Percentiles rank a stretch among this genome's conserved stretches.
Evolutionary conservation across 352 stramenopile species (phyloP).

Genomic region (Globisporangium viniferum): DNA sequence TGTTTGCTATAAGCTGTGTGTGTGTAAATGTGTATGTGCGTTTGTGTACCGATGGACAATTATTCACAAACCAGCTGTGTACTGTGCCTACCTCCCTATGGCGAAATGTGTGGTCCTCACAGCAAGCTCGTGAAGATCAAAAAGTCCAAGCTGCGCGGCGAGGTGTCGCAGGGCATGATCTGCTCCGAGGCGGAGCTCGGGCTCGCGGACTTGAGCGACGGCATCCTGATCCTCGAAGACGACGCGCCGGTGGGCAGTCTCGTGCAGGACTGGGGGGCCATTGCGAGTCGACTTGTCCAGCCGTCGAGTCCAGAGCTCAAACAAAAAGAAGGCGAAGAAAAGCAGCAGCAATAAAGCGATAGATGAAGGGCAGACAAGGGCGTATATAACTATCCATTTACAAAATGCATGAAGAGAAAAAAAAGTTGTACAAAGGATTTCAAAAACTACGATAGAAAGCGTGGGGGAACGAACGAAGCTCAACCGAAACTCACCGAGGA

Average conservation of each 20-base stretch:
- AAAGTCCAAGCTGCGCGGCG: slow-evolving; percentile 77
- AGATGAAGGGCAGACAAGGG: background rate
- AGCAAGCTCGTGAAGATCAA: slow-evolving; percentile 85
- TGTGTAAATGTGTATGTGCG: background rate
- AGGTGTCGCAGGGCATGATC: slow-evolving; percentile 81
- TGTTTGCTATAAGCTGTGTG: background rate
- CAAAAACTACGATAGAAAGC: background rate
- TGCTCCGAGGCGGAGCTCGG: slow-evolving; percentile 77
- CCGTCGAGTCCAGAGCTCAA: background rate
- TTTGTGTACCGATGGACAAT: background rate
- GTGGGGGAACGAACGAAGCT: background rate
- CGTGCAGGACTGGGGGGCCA: slow-evolving; percentile 35
- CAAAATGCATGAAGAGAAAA: background rate
- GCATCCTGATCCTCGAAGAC: slow-evolving; percentile 63
- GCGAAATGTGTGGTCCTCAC: slow-evolving; percentile 2
- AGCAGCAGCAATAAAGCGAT: background rate
- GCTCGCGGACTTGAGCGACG: slow-evolving; percentile 54
- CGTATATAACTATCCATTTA: slow-evolving; percentile 10
- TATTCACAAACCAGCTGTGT: slow-evolving; percentile 11
- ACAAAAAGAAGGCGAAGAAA: background rate
- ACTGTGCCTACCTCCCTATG: background rate
- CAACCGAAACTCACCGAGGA: background rate
- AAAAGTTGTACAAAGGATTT: slow-evolving; percentile 8
- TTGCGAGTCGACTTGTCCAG: slow-evolving; percentile 33
- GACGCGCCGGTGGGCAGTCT: slow-evolving; percentile 52